phyloP scores from a whole-genome alignment of 2,329 filamentous ascomycete genomes.

The Zymoseptoria pseudotritici region DNA sequence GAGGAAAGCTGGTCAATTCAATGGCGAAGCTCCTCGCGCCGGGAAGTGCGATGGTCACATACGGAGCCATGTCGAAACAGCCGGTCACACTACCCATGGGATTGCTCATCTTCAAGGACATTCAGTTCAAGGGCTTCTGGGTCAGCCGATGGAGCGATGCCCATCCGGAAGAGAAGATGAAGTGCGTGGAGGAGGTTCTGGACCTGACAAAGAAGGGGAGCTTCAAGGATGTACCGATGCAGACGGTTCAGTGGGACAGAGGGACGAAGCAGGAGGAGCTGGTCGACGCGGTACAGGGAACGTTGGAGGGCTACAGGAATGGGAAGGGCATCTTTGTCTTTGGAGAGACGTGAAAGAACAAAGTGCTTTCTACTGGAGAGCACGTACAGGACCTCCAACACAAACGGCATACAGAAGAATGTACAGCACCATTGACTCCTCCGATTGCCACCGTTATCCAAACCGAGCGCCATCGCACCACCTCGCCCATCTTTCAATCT shows the following conservation, averaged over 20 bases:
- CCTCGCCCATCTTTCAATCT: no score
- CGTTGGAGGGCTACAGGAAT: conserved; percentile 72
- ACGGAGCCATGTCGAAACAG: conserved; percentile 90
- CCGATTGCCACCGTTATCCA: no score
- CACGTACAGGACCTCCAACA: no score
- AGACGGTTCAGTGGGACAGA: conserved; percentile 75
- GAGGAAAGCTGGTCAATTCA: conserved; percentile 72
- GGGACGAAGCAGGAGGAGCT: conserved; percentile 65
- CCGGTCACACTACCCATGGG: conserved; percentile 75
- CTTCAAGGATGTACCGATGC: conserved; percentile 77
- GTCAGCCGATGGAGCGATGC: conserved; percentile 79
- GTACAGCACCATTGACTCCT: no score
- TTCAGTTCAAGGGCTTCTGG: conserved; percentile 91
- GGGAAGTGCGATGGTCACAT: conserved; percentile 75
- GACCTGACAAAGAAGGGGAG: conserved; percentile 64
- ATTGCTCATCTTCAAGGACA: conserved; percentile 85
- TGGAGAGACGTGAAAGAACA: conserved; percentile 45
- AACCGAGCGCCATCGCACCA: no score
- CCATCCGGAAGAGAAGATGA: conserved; percentile 64
- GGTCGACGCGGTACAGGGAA: conserved; percentile 69
- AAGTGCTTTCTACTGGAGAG: no score
- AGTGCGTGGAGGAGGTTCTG: conserved; percentile 79
- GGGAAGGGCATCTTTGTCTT: conserved; percentile 92
- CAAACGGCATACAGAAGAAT: no score
- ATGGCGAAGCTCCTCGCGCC: conserved; percentile 65